Percentiles rank a stretch among this genome's conserved stretches.
Evolutionary conservation across 805 yeast genomes (phyloP).

Genomic region (Kuraishia hungarica): DNA sequence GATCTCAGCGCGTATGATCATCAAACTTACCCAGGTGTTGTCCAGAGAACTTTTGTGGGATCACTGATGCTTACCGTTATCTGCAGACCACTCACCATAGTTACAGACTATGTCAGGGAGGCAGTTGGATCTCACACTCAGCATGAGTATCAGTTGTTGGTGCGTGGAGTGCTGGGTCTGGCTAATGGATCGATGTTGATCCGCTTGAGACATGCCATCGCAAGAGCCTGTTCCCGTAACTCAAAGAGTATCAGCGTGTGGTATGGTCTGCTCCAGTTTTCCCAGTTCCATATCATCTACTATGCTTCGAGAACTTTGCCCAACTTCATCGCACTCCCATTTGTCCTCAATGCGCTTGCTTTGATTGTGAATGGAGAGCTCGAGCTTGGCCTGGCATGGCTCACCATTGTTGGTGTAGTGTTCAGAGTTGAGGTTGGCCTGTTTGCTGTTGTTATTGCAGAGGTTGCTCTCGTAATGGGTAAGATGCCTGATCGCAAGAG

Average conservation of each 20-base stretch:
- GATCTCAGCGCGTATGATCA: conserved; percentile 57
- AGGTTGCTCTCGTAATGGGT: conserved; percentile 37
- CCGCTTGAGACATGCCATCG: conserved; percentile 34
- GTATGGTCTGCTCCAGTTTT: conserved; percentile 48
- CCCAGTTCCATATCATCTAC: conserved; percentile 75
- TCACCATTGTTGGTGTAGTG: conserved; percentile 56
- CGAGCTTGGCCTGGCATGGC: conserved; percentile 35
- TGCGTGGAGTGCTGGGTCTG: conserved; percentile 55
- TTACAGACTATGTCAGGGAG: conserved; percentile 5
- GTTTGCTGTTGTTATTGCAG: conserved; percentile 39
- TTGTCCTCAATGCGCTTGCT: conserved; percentile 49
- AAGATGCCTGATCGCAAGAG: conserved; percentile 15
- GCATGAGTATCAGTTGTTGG: conserved; percentile 41
- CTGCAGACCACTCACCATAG: conserved; percentile 27
- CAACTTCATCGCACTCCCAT: conserved; percentile 77
- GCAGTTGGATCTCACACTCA: conserved; percentile 24
- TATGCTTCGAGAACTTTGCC: conserved; percentile 84
- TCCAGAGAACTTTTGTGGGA: conserved; percentile 80
- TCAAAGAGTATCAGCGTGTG: conserved; percentile 33
- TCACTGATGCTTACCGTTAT: conserved; percentile 44
- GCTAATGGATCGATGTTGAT: conserved; percentile 48
- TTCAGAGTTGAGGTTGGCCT: conserved; percentile 68
- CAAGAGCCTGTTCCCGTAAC: conserved; percentile 13
- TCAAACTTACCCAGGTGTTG: conserved; percentile 73
- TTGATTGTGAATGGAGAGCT: conserved; percentile 41